Evolutionary conservation across 345 rosid species (phyloP).

Genomic region (Murraya paniculata): DNA sequence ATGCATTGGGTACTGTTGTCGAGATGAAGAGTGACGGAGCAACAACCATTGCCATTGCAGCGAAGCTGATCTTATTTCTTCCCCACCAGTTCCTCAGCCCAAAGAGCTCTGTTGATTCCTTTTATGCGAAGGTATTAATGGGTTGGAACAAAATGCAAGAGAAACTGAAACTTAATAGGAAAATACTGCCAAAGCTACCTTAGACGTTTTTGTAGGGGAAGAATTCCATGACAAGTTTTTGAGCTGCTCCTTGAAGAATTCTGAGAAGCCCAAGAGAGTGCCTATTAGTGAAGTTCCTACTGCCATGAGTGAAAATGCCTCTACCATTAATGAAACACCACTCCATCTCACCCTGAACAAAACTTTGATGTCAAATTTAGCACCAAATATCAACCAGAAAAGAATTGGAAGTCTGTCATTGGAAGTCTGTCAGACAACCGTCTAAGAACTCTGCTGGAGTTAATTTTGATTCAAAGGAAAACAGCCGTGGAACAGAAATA

Average conservation of each 20-base stretch:
- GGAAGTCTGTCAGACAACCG: too few relatives aligned
- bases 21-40: slow-evolving; percentile 52
- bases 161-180: not conserved
- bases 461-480: too few relatives aligned
- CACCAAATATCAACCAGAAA: not conserved
- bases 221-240: slow-evolving; percentile 19
- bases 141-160: not conserved
- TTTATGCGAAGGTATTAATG: not conserved
- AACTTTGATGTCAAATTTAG: not conserved
- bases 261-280: slow-evolving; percentile 55
- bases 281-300: slow-evolving; percentile 59
- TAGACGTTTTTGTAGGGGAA: slow-evolving; percentile 9
- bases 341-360: slow-evolving; percentile 46
- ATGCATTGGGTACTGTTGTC: slow-evolving; percentile 56
- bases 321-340: slow-evolving; percentile 54
- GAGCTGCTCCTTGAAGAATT: slow-evolving; percentile 66
- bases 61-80: slow-evolving; percentile 36
- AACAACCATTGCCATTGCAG: slow-evolving; percentile 44
- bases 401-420: too few relatives aligned
- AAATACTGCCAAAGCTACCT: slow-evolving; percentile 10
- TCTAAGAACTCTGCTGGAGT: too few relatives aligned
- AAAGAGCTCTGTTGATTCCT: slow-evolving; percentile 18
- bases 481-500: too few relatives aligned
- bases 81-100: slow-evolving; percentile 34
- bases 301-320: slow-evolving; percentile 63